phyloP scores from a whole-genome alignment of 495 filamentous ascomycete genomes.

The Daldinia decipiens region DNA sequence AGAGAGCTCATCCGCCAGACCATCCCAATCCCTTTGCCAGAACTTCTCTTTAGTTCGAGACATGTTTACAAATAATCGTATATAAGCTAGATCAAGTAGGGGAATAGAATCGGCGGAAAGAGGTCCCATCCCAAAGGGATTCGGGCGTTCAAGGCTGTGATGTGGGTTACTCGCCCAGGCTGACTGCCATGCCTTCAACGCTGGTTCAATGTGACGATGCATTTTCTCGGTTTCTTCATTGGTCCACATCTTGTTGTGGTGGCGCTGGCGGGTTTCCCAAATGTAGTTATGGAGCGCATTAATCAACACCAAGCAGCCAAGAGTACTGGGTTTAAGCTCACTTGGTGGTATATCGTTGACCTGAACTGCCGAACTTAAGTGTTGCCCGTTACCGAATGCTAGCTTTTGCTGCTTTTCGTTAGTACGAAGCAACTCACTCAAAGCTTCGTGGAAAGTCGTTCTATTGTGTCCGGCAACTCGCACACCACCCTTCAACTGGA shows the following conservation, averaged over 20 bases:
- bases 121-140: slow-evolving; percentile 87
- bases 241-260: slow-evolving; percentile 91
- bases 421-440: slow-evolving; percentile 82
- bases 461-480: slow-evolving; percentile 70
- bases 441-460: slow-evolving; percentile 76
- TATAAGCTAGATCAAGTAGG: slow-evolving; percentile 92
- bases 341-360: slow-evolving; percentile 64
- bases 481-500: slow-evolving; percentile 79
- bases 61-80: slow-evolving; percentile 92
- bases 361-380: slow-evolving; percentile 57
- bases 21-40: slow-evolving; percentile 93
- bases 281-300: slow-evolving; percentile 98
- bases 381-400: slow-evolving; percentile 53
- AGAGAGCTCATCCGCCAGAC: slow-evolving; percentile 89
- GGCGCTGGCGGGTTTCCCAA: slow-evolving; percentile 94
- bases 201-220: slow-evolving; percentile 96
- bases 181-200: slow-evolving; percentile 92
- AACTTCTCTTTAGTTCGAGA: slow-evolving; percentile 92
- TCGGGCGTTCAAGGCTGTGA: slow-evolving; percentile 88
- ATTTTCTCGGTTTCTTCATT: slow-evolving; percentile 92
- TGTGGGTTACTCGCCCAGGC: slow-evolving; percentile 90
- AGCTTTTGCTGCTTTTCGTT: slow-evolving; percentile 76
- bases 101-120: slow-evolving; percentile 95
- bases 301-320: slow-evolving; percentile 92
- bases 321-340: slow-evolving; percentile 87